phyloP scores from a whole-genome alignment of 2,329 filamentous ascomycete genomes.

The Aspergillus unguis region DNA sequence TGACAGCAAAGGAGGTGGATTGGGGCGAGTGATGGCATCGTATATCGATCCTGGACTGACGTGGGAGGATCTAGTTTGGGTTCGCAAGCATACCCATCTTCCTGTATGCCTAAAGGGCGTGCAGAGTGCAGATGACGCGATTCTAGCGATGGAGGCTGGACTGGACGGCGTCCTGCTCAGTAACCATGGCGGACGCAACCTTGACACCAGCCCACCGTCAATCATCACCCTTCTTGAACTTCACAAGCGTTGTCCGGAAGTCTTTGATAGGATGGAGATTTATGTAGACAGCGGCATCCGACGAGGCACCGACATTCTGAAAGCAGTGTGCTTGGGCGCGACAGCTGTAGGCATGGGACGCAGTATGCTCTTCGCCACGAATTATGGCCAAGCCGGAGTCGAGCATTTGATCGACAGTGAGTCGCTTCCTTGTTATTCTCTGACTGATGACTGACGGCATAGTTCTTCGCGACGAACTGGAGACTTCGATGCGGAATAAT shows the following conservation, averaged over 20 bases:
- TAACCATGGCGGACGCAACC: constrained; percentile 58
- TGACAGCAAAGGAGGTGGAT: constrained; percentile 53
- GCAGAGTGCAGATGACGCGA: constrained; percentile 56
- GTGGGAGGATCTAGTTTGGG: constrained; percentile 56
- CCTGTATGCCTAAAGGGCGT: constrained; percentile 57
- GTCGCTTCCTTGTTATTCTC: constrained; percentile 22
- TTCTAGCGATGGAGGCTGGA: constrained; percentile 48
- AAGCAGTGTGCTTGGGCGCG: constrained; percentile 53
- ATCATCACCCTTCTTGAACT: constrained; percentile 54
- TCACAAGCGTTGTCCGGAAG: constrained; percentile 49
- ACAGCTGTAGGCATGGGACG: constrained; percentile 54
- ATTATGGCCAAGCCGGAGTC: constrained; percentile 55
- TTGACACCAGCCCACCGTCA: constrained; percentile 51
- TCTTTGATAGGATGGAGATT: constrained; percentile 50
- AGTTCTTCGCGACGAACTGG: constrained; percentile 48
- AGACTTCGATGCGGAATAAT: constrained; percentile 48
- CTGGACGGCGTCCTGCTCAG: constrained; percentile 55
- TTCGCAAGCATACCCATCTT: constrained; percentile 47
- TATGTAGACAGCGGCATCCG: constrained; percentile 55
- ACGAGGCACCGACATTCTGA: constrained; percentile 55
- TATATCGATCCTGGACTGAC: constrained; percentile 53
- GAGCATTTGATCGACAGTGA: constrained; percentile 56
- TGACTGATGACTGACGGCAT: constrained; percentile 3
- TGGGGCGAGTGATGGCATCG: constrained; percentile 53
- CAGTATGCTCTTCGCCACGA: constrained; percentile 52